These are phyloP conservation scores for Eucommia ulmoides DNA, from an alignment of 257 asterid genomes.

Conservation along the genomic window DNA sequence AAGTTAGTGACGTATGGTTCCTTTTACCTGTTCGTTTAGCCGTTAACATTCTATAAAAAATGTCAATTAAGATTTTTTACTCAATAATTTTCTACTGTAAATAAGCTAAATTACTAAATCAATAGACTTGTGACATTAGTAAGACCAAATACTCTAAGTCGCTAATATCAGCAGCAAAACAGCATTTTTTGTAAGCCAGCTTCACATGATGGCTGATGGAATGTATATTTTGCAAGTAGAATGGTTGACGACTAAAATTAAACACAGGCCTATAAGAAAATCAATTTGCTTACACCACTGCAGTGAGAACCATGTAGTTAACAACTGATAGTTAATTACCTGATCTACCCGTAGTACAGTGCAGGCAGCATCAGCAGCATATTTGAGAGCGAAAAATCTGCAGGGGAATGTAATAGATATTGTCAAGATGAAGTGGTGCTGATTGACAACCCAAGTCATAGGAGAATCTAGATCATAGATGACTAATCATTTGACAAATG, in stretches of 20 bases:
- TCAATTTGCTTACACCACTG: background rate
- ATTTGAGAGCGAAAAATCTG: slow-evolving; percentile 86
- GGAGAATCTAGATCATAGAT: background rate
- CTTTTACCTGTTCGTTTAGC: too few species aligned
- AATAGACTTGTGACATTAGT: background rate
- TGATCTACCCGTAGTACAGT: slow-evolving; percentile 97
- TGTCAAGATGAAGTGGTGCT: background rate
- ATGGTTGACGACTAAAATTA: background rate
- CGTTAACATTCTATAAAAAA: too few species aligned
- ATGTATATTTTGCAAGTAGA: background rate
- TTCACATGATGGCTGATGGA: background rate
- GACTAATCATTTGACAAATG: too few species aligned
- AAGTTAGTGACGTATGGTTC: too few species aligned
- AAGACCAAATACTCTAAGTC: background rate
- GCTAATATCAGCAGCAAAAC: background rate
- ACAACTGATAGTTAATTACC: slow-evolving; percentile 33
- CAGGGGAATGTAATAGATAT: slow-evolving; percentile 6
- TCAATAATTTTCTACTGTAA: too few species aligned
- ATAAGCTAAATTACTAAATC: too few species aligned
- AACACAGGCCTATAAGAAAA: background rate
- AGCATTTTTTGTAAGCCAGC: background rate
- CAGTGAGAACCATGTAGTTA: background rate
- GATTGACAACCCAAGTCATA: background rate
- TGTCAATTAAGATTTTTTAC: too few species aligned
- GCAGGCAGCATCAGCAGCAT: slow-evolving; percentile 89